phyloP scores from a whole-genome alignment of 495 filamentous ascomycete genomes.

The Penicillium cataractarum region DNA sequence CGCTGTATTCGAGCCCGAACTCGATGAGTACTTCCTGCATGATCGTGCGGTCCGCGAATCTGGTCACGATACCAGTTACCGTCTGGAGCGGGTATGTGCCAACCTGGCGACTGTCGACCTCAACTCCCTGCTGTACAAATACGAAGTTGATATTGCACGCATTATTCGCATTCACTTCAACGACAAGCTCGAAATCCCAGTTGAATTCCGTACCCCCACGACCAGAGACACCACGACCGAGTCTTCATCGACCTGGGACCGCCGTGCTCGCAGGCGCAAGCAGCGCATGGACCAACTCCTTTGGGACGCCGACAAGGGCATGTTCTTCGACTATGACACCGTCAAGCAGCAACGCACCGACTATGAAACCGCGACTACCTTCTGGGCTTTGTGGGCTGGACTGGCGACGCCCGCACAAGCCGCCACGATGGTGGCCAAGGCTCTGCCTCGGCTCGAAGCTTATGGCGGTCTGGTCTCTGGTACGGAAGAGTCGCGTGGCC shows the following conservation, averaged over 20 bases:
- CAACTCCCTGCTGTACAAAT: slow-evolving; percentile 93
- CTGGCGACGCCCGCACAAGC: slow-evolving; percentile 80
- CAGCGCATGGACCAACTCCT: slow-evolving; percentile 82
- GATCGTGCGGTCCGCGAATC: slow-evolving; percentile 94
- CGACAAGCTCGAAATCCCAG: slow-evolving; percentile 75
- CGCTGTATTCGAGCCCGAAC: slow-evolving; percentile 76
- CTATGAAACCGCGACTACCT: slow-evolving; percentile 88
- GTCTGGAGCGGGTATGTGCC: slow-evolving; percentile 83
- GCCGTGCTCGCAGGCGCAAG: slow-evolving; percentile 78
- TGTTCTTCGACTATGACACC: slow-evolving; percentile 97
- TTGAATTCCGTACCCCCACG: slow-evolving; percentile 67
- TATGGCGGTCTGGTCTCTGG: slow-evolving; percentile 88
- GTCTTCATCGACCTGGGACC: slow-evolving; percentile 85
- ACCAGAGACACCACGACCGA: slow-evolving; percentile 66
- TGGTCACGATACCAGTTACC: slow-evolving; percentile 95
- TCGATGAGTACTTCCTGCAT: slow-evolving; percentile 94
- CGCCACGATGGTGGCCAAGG: slow-evolving; percentile 69
- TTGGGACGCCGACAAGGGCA: slow-evolving; percentile 87
- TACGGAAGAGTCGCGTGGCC: slow-evolving; percentile 82
- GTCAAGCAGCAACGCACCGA: slow-evolving; percentile 71
- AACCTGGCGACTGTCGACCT: slow-evolving; percentile 92
- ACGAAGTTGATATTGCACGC: slow-evolving; percentile 87
- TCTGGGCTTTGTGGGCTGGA: slow-evolving; percentile 97
- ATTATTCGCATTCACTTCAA: slow-evolving; percentile 81
- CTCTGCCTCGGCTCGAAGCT: slow-evolving; percentile 82